Evolutionary conservation across 768 basidiomycete species (phyloP).

Genomic region (Boletus fagicola): DNA sequence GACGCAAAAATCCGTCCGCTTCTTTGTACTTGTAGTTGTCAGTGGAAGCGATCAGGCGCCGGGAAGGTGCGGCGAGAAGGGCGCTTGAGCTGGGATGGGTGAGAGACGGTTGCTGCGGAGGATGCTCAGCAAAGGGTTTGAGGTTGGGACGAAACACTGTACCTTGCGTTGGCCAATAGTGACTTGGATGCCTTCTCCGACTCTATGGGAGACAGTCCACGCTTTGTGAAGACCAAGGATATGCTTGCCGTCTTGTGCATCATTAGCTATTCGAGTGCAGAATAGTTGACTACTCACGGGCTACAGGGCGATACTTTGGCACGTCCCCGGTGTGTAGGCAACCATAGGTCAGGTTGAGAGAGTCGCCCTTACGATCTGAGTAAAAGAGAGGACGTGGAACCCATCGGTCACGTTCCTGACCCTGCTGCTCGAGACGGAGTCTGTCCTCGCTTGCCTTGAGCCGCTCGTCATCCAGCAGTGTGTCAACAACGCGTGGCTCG

Average conservation of each 20-base stretch:
- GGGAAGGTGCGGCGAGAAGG: conserved; percentile 50
- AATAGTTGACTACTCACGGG: conserved; percentile 43
- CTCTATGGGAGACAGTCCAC: conserved; percentile 49
- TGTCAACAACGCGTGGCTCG: conserved; percentile 12
- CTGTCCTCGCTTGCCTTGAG: conserved; percentile 37
- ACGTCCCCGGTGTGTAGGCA: conserved; percentile 58
- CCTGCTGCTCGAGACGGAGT: conserved; percentile 21
- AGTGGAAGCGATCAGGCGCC: conserved; percentile 42
- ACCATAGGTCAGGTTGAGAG: conserved; percentile 66
- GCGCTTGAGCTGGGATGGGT: conserved; percentile 56
- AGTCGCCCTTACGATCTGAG: conserved; percentile 67
- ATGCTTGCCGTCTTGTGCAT: conserved; percentile 44
- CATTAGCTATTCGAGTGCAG: conserved; percentile 45
- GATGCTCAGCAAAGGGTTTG: conserved; percentile 4
- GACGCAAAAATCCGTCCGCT: conserved; percentile 62
- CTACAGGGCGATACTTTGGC: conserved; percentile 61
- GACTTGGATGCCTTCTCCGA: conserved; percentile 64
- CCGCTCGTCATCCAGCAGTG: conserved; percentile 31
- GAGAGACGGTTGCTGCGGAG: conserved; percentile 45
- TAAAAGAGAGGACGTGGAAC: conserved; percentile 45
- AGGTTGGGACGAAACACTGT: conserved; percentile 2
- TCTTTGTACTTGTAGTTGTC: conserved; percentile 53
- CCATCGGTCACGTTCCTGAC: conserved; percentile 23
- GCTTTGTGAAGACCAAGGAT: conserved; percentile 60
- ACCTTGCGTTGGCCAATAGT: conserved; percentile 47